phyloP scores from a whole-genome alignment of 768 basidiomycete genomes.

The Mrakia hoshinonis region DNA sequence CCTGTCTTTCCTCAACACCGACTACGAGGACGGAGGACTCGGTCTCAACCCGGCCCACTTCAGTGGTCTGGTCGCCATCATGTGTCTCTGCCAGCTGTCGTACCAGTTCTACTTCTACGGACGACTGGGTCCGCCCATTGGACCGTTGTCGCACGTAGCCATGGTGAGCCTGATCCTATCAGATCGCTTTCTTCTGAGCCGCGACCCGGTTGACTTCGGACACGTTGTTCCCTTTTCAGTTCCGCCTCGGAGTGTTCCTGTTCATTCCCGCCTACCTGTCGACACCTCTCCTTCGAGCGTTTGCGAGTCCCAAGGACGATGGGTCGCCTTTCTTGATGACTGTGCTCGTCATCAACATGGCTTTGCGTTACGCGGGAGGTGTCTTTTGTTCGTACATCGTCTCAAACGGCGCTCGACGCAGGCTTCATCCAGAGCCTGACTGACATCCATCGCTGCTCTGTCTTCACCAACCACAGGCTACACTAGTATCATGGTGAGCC shows the following conservation, averaged over 20 bases:
- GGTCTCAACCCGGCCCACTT: conserved; percentile 86
- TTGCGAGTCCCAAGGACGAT: conserved; percentile 61
- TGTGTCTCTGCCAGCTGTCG: conserved; percentile 85
- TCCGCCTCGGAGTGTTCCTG: conserved; percentile 50
- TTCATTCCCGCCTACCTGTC: conserved; percentile 86
- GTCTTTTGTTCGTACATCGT: neutral
- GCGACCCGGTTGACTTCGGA: neutral
- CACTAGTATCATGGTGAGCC: conserved; percentile 68
- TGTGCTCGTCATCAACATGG: conserved; percentile 46
- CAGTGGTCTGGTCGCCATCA: conserved; percentile 72
- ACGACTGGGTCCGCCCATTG: conserved; percentile 41
- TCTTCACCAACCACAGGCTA: no score
- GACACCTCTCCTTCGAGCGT: conserved; percentile 58
- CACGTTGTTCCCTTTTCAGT: conserved; percentile 54
- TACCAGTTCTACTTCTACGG: conserved; percentile 44
- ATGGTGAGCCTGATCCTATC: conserved; percentile 41
- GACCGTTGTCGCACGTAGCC: conserved; percentile 40
- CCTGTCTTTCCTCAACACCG: conserved; percentile 27
- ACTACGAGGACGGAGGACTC: conserved; percentile 72
- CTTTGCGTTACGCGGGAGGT: conserved; percentile 54
- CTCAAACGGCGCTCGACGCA: no score
- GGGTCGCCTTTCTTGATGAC: conserved; percentile 74
- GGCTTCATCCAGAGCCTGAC: no score
- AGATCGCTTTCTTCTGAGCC: neutral
- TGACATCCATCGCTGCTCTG: no score